Evolutionary conservation across 202 grass and related monocot genomes (phyloP).

Genomic region (Dendrocalamus latiflorus): DNA sequence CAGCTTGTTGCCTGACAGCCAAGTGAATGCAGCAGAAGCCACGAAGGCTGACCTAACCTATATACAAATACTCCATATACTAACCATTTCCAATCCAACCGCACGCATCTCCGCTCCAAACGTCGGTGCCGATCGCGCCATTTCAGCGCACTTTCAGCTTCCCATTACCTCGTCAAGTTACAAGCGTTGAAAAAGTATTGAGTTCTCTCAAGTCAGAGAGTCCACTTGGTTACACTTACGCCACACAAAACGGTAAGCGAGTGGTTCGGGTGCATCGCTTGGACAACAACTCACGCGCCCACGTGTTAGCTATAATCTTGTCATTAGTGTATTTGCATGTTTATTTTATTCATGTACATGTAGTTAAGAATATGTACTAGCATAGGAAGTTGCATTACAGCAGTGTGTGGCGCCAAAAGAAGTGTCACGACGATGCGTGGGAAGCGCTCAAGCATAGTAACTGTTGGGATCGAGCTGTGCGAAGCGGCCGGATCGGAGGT

Average conservation of each 20-base stretch:
- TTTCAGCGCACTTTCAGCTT: not conserved
- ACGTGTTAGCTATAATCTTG: not conserved
- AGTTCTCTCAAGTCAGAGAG: not conserved
- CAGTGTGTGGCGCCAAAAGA: too few species aligned
- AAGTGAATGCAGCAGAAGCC: constrained; percentile 1
- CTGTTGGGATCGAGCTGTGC: too few species aligned
- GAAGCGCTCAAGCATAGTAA: too few species aligned
- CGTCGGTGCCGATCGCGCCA: not conserved
- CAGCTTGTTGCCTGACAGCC: not conserved
- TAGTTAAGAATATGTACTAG: too few species aligned
- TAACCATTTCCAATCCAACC: not conserved
- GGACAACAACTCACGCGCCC: not conserved
- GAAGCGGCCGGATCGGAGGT: too few species aligned
- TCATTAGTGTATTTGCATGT: too few species aligned
- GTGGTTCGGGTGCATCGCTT: not conserved
- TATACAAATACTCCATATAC: not conserved
- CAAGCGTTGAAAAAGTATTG: not conserved
- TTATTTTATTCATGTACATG: too few species aligned
- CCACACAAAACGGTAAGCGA: not conserved
- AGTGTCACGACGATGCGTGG: too few species aligned
- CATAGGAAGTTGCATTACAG: too few species aligned
- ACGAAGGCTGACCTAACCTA: not conserved
- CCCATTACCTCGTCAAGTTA: not conserved
- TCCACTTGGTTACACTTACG: not conserved
- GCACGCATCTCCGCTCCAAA: not conserved